phyloP scores from a whole-genome alignment of 1,139 yeast genomes.

The Blastobotrys raffinosifermentans region DNA sequence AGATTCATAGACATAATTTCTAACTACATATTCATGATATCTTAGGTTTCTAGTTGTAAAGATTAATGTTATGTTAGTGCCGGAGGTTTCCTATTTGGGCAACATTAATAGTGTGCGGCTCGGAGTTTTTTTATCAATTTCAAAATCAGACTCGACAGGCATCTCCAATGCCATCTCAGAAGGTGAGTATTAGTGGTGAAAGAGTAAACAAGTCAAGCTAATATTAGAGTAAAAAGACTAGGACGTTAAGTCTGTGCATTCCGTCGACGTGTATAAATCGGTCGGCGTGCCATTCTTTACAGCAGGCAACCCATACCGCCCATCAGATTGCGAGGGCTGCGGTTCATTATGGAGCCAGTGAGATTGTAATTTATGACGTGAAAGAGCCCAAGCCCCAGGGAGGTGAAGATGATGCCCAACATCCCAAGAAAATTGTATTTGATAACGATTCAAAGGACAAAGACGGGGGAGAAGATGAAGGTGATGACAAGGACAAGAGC shows the following conservation, averaged over 20 bases:
- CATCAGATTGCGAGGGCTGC: slow-evolving; percentile 79
- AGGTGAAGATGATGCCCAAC: slow-evolving; percentile 16
- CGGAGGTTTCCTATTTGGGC: no score
- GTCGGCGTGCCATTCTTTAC: slow-evolving; percentile 55
- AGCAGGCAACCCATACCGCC: slow-evolving; percentile 65
- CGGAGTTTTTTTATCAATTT: no score
- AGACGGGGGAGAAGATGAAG: slow-evolving; percentile 12
- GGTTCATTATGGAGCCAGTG: slow-evolving; percentile 61
- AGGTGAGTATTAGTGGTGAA: no score
- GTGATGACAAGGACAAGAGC: slow-evolving; percentile 14
- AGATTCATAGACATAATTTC: no score
- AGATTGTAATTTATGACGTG: slow-evolving; percentile 55
- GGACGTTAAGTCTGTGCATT: slow-evolving; percentile 18
- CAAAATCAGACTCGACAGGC: no score
- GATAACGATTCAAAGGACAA: slow-evolving; percentile 21
- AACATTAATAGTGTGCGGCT: no score
- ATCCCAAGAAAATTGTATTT: slow-evolving; percentile 24
- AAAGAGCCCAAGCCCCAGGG: slow-evolving; percentile 17
- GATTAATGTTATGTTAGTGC: no score
- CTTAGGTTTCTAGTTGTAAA: no score
- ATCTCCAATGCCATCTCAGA: no score
- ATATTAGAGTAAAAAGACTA: slow-evolving; percentile 4
- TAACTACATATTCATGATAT: no score
- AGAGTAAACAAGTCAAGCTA: no score
- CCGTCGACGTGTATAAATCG: slow-evolving; percentile 56